Percentiles rank a stretch among this genome's conserved stretches.
These are phyloP conservation scores for Cladorrhinum sp. DNA, from an alignment of 2,329 filamentous ascomycete species.

Conservation along the genomic window DNA sequence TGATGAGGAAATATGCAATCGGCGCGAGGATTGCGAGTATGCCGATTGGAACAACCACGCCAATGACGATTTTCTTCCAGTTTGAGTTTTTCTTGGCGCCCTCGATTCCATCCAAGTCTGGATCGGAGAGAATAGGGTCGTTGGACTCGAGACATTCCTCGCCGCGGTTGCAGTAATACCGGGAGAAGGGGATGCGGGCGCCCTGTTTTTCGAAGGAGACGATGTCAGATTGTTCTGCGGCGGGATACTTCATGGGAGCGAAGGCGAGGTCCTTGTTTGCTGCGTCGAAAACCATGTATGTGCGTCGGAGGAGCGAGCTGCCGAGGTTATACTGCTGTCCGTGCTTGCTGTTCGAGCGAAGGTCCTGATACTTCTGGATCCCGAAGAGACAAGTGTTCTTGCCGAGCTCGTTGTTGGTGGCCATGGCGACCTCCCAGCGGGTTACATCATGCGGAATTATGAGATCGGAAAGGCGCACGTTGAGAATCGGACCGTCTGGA, in stretches of 20 bases:
- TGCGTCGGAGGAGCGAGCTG: slow-evolving; percentile 7
- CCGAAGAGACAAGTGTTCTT: slow-evolving; percentile 10
- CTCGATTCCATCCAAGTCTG: no score
- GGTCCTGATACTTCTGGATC: slow-evolving; percentile 3
- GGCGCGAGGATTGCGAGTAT: slow-evolving; percentile 3
- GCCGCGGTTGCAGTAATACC: slow-evolving; percentile 40
- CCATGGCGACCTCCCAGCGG: background rate
- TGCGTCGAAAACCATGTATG: slow-evolving; percentile 11
- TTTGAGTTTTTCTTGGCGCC: background rate
- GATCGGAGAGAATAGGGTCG: slow-evolving; percentile 14
- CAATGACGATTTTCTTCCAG: slow-evolving; percentile 11
- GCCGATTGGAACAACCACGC: slow-evolving; percentile 9
- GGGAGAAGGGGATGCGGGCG: background rate
- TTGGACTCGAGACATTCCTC: slow-evolving; percentile 58
- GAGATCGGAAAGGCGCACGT: slow-evolving; percentile 6
- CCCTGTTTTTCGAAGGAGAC: slow-evolving; percentile 1
- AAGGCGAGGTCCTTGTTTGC: slow-evolving; percentile 8
- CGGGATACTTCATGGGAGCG: background rate
- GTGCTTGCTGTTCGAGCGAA: background rate
- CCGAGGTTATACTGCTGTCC: slow-evolving; percentile 4
- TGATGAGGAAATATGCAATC: background rate
- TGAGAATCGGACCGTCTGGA: slow-evolving; percentile 2
- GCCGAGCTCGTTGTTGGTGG: background rate
- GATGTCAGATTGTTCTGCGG: background rate
- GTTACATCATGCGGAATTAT: background rate